Percentiles rank a stretch among this genome's conserved stretches.
Conservation (phyloP, 495 filamentous ascomycete genomes). For the Symbiotaphrina buchneri region DNA sequence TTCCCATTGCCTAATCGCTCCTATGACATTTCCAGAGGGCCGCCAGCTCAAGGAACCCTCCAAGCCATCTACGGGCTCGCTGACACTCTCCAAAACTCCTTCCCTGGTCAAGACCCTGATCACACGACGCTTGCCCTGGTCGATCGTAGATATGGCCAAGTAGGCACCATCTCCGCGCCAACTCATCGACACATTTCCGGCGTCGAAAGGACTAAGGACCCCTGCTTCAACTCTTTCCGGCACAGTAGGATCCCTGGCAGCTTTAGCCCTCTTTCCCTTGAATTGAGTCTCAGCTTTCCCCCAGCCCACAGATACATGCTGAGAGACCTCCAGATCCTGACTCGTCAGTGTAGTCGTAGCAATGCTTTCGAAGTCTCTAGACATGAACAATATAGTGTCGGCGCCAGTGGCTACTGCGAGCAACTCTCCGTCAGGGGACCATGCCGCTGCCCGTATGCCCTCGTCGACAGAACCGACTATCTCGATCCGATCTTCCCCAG, state of each 20-base stretch:
- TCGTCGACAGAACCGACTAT: slow-evolving; percentile 86
- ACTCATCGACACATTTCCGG: slow-evolving; percentile 45
- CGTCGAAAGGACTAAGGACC: slow-evolving; percentile 44
- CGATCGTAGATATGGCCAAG: slow-evolving; percentile 63
- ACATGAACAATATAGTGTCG: slow-evolving; percentile 78
- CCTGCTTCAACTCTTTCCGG: slow-evolving; percentile 86
- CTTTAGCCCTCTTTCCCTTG: slow-evolving; percentile 77
- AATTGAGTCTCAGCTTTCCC: slow-evolving; percentile 97
- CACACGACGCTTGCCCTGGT: slow-evolving; percentile 40
- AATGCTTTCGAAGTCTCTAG: slow-evolving; percentile 67
- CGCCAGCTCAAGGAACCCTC: slow-evolving; percentile 80
- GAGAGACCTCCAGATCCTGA: slow-evolving; percentile 68
- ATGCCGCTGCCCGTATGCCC: slow-evolving; percentile 71
- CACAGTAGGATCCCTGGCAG: slow-evolving; percentile 77
- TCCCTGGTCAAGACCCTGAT: slow-evolving; percentile 82
- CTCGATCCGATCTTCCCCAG: slow-evolving; percentile 56
- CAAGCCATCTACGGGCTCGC: slow-evolving; percentile 78
- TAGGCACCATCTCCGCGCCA: slow-evolving; percentile 93
- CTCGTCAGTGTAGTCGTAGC: slow-evolving; percentile 41
- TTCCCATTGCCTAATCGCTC: slow-evolving; percentile 49
- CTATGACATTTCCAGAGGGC: slow-evolving; percentile 73
- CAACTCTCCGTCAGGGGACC: slow-evolving; percentile 91
- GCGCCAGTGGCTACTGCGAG: slow-evolving; percentile 61
- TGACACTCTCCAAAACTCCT: slow-evolving; percentile 72
- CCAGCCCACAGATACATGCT: slow-evolving; percentile 96